These are phyloP conservation scores for Penicillium sp. DNA, from an alignment of 2,329 filamentous ascomycete species.

Conservation along the genomic window DNA sequence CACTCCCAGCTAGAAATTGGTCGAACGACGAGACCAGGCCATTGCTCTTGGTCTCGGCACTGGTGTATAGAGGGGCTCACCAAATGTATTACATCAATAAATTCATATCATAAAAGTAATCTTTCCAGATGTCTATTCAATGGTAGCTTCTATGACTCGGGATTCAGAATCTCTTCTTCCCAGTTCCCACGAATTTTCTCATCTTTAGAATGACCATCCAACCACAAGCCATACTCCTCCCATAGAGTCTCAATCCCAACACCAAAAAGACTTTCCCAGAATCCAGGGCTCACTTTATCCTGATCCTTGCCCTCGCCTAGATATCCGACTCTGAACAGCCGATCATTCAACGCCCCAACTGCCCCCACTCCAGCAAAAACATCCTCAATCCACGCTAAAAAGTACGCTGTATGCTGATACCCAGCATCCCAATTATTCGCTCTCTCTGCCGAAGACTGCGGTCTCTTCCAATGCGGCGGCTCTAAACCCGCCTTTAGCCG, in stretches of 20 bases:
- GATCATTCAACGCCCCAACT: conserved; percentile 59
- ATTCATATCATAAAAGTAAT: conserved; percentile 2
- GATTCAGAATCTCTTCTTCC: conserved; percentile 31
- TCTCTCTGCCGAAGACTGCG: conserved; percentile 45
- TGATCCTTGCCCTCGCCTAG: conserved; percentile 24
- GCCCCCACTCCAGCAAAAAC: conserved; percentile 66
- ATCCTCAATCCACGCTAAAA: conserved; percentile 79
- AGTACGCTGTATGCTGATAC: conserved; percentile 90
- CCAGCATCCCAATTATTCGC: conserved; percentile 78
- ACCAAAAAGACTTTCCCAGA: conserved; percentile 59
- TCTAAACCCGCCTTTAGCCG: conserved; percentile 70
- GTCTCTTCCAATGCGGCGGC: conserved; percentile 79
- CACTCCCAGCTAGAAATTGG: conserved; percentile 18
- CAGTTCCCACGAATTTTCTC: conserved; percentile 18
- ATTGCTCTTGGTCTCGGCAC: conserved; percentile 5
- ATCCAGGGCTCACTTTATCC: conserved; percentile 14
- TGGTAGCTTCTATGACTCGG: conserved; percentile 3
- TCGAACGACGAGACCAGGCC: conserved; percentile 12
- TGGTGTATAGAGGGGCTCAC: conserved; percentile 21
- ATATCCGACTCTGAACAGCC: conserved; percentile 39
- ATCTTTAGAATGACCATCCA: conserved; percentile 38
- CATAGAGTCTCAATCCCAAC: conserved; percentile 68
- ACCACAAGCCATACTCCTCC: conserved; percentile 65
- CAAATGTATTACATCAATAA: conserved; percentile 26
- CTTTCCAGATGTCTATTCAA: not conserved